phyloP scores from a whole-genome alignment of 768 basidiomycete species.

The Boletus insuetus region DNA sequence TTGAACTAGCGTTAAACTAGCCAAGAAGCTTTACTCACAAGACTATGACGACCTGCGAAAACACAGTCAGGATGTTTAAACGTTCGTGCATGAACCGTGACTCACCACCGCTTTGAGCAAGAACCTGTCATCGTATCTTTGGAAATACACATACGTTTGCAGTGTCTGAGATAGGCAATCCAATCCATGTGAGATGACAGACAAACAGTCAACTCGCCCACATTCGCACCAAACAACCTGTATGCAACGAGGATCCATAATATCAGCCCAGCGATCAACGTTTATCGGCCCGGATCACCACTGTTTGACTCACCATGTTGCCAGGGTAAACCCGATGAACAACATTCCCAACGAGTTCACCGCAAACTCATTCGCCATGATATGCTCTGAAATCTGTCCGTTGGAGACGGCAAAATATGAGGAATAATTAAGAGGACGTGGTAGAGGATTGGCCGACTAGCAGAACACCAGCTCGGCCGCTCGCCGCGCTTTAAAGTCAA shows the following conservation, averaged over 20 bases:
- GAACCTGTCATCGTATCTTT: not conserved
- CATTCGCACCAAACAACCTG: constrained; percentile 16
- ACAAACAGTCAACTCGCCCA: not conserved
- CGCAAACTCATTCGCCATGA: not conserved
- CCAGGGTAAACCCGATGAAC: constrained; percentile 10
- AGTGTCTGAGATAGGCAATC: constrained; percentile 3
- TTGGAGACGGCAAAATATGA: no score
- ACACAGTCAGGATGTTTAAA: not conserved
- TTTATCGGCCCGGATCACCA: no score
- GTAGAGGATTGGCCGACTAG: no score
- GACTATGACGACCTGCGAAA: constrained; percentile 1
- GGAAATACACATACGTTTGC: constrained; percentile 9
- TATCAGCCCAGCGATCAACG: not conserved
- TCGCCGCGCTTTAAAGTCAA: not conserved
- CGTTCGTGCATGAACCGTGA: not conserved
- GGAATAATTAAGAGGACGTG: no score
- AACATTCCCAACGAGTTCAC: constrained; percentile 7
- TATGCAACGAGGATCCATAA: not conserved
- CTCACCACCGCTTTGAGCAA: constrained; percentile 10
- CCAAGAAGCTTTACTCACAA: not conserved
- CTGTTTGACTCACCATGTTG: constrained; percentile 9
- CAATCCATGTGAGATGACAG: not conserved
- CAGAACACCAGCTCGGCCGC: not conserved
- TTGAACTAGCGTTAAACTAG: not conserved
- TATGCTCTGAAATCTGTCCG: not conserved